A percentile compares a stretch with the other conserved stretches of the same genome.
Evolutionary conservation across 2,329 filamentous ascomycete genomes (phyloP).

Genomic region (Fusarium begoniae): DNA sequence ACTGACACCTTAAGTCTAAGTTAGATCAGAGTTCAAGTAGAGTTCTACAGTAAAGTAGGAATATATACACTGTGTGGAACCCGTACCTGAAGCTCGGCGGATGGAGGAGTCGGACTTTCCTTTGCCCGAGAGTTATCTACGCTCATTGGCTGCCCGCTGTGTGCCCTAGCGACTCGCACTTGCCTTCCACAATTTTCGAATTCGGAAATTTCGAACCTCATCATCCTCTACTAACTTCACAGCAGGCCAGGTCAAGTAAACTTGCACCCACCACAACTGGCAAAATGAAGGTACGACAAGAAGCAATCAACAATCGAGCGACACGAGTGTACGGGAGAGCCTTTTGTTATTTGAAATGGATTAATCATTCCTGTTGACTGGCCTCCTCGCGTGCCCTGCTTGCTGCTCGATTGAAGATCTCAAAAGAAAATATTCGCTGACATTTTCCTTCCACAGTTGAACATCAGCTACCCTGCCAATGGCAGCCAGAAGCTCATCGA

Average conservation of each 20-base stretch:
- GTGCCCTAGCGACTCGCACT: conserved; percentile 54
- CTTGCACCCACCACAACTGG: conserved; percentile 57
- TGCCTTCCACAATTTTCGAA: conserved; percentile 44
- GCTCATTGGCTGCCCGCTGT: conserved; percentile 46
- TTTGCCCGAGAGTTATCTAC: conserved; percentile 30
- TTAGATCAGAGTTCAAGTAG: background rate
- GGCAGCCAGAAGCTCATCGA: conserved; percentile 99
- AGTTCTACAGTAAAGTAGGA: background rate
- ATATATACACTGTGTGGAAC: conserved; percentile 8
- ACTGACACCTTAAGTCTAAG: background rate
- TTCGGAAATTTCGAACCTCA: conserved; percentile 49
- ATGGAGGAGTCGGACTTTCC: conserved; percentile 20
- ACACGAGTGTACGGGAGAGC: background rate
- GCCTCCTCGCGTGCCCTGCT: background rate
- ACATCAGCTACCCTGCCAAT: conserved; percentile 92
- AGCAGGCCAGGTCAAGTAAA: conserved; percentile 55
- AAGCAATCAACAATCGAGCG: conserved; percentile 3
- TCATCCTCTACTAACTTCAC: conserved; percentile 50
- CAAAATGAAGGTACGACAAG: conserved; percentile 58
- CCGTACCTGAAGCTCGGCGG: background rate
- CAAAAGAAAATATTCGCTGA: conserved; percentile 46
- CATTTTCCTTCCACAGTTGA: conserved; percentile 57
- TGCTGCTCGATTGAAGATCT: conserved; percentile 1
- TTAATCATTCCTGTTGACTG: background rate
- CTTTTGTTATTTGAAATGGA: background rate